Evolutionary conservation across 495 filamentous ascomycete genomes (phyloP).

Genomic region (Schizothecium vesticola): DNA sequence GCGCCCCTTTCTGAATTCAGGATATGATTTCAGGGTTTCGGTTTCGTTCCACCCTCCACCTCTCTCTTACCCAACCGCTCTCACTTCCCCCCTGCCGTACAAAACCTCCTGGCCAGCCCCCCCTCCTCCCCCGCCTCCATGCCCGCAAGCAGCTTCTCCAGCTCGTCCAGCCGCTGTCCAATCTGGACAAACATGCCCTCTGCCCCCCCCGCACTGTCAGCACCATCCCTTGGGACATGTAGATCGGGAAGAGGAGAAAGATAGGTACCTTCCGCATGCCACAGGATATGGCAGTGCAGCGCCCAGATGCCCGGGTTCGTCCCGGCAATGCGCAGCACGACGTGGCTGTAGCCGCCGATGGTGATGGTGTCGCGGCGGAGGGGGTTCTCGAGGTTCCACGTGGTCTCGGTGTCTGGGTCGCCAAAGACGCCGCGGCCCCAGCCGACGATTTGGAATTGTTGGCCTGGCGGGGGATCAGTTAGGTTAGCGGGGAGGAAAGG

Average conservation of each 20-base stretch:
- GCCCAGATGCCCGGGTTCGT: slow-evolving; percentile 52
- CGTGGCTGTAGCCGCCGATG: slow-evolving; percentile 32
- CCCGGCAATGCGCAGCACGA: slow-evolving; percentile 46
- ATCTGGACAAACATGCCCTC: slow-evolving; percentile 8
- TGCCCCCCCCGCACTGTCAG: background rate
- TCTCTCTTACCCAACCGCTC: too few species aligned
- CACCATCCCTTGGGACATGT: background rate
- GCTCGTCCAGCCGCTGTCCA: slow-evolving; percentile 1
- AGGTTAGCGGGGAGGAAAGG: background rate
- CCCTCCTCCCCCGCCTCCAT: background rate
- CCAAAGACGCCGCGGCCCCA: background rate
- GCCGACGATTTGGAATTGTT: slow-evolving; percentile 8
- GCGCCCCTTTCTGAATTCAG: too few species aligned
- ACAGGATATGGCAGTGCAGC: slow-evolving; percentile 50
- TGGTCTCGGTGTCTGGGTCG: background rate
- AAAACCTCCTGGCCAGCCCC: background rate
- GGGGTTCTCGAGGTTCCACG: slow-evolving; percentile 35
- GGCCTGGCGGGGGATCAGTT: background rate
- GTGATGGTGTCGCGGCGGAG: slow-evolving; percentile 54
- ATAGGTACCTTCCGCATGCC: slow-evolving; percentile 31
- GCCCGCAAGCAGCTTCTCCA: background rate
- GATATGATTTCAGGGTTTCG: too few species aligned
- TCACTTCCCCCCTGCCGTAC: background rate
- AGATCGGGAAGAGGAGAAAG: background rate
- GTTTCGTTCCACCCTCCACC: too few species aligned